These are phyloP conservation scores for Acaromyces ingoldii DNA, from an alignment of 1,284 basidiomycete species.

Conservation along the genomic window DNA sequence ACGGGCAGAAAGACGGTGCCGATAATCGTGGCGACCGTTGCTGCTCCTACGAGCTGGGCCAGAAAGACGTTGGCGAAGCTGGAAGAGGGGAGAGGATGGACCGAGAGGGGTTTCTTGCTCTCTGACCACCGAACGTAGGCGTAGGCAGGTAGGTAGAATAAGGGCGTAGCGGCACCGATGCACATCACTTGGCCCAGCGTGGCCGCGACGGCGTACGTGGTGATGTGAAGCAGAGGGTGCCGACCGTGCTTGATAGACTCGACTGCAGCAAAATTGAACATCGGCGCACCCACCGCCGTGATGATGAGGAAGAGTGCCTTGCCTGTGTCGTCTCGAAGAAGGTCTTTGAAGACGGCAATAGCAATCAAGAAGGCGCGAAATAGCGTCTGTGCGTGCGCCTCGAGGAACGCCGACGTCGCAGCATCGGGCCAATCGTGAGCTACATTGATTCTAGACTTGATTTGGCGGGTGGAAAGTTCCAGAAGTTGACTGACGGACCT, in stretches of 20 bases:
- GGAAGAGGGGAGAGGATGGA: slow-evolving; percentile 4
- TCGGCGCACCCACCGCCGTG: neutral
- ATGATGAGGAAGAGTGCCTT: neutral
- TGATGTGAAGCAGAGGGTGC: neutral
- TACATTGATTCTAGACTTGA: neutral
- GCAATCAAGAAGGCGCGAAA: neutral
- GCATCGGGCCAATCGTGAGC: neutral
- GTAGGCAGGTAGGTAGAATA: neutral
- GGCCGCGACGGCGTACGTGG: neutral
- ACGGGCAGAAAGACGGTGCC: neutral
- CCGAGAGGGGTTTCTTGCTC: neutral
- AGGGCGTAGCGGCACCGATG: neutral
- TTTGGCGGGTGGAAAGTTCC: too few relatives aligned
- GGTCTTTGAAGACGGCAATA: neutral
- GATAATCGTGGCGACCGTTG: neutral
- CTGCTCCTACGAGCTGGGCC: neutral
- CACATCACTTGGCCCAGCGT: slow-evolving; percentile 1
- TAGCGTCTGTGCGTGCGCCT: neutral
- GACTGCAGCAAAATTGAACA: neutral
- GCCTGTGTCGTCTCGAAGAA: neutral
- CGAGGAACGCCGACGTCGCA: neutral
- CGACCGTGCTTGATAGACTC: slow-evolving; percentile 4
- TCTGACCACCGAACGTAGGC: slow-evolving; percentile 5
- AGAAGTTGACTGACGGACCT: neutral
- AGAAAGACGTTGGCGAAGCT: neutral